Evolutionary conservation across 192 early-diverging fungal species (phyloP).

Genomic region (Coemansia sp.): DNA sequence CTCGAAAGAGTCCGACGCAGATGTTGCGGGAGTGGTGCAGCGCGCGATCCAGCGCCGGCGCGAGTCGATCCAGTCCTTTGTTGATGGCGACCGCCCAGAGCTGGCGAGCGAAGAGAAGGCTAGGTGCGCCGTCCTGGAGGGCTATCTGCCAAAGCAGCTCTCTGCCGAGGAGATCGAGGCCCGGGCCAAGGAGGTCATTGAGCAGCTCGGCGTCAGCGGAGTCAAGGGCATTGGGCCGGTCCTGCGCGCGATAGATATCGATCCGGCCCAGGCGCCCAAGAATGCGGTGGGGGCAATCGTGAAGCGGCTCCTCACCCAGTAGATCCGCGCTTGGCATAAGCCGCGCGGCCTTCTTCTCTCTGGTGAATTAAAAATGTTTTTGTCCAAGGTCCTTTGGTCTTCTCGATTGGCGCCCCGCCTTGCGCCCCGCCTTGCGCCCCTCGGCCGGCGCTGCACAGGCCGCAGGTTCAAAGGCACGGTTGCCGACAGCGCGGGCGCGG

Average conservation of each 20-base stretch:
- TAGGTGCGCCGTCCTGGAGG: slow-evolving; percentile 61
- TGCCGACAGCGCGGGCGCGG: background rate
- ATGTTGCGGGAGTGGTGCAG: slow-evolving; percentile 64
- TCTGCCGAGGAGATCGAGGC: slow-evolving; percentile 64
- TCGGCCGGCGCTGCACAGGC: background rate
- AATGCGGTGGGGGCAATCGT: slow-evolving; percentile 69
- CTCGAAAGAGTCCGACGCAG: slow-evolving; percentile 50
- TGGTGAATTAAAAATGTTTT: background rate
- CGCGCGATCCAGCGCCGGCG: slow-evolving; percentile 74
- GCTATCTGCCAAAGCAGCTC: slow-evolving; percentile 78
- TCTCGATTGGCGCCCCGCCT: too few relatives aligned
- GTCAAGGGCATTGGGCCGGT: slow-evolving; percentile 79
- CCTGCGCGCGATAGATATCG: slow-evolving; percentile 74
- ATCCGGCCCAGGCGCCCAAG: slow-evolving; percentile 65
- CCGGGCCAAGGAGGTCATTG: slow-evolving; percentile 51
- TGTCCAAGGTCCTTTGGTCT: too few relatives aligned
- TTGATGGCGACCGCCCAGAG: slow-evolving; percentile 62
- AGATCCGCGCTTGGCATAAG: too few relatives aligned
- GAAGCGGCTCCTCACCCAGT: slow-evolving; percentile 63
- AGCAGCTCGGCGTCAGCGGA: slow-evolving; percentile 41
- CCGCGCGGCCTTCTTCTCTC: too few relatives aligned
- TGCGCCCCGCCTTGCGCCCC: background rate
- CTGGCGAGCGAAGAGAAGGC: slow-evolving; percentile 63
- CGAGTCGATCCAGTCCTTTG: slow-evolving; percentile 68
- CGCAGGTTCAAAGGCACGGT: slow-evolving; percentile 14